These are phyloP conservation scores for Magnusiomyces tetraspermus DNA, from an alignment of 1,139 yeast genomes.

Conservation along the genomic window DNA sequence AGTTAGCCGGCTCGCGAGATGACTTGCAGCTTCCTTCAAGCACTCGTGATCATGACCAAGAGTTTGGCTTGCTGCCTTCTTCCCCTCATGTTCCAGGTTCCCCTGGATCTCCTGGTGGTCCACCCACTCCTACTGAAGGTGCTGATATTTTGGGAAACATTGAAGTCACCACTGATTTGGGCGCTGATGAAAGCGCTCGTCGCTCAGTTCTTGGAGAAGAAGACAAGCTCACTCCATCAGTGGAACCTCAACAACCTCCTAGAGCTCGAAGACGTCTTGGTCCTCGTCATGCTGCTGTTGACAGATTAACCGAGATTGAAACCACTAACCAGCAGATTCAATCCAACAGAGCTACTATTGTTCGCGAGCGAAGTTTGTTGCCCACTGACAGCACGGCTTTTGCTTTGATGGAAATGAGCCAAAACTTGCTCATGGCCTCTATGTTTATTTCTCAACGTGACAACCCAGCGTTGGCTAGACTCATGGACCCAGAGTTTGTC, in stretches of 20 bases:
- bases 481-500: constrained; percentile 22
- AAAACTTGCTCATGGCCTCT: constrained; percentile 11
- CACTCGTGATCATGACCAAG: not conserved
- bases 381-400: constrained; percentile 16
- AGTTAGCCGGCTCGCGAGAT: not conserved
- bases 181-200: constrained; percentile 9
- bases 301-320: constrained; percentile 11
- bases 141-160: constrained; percentile 14
- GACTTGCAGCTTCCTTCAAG: not conserved
- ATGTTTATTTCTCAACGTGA: constrained; percentile 14
- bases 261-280: not conserved
- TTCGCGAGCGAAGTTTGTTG: constrained; percentile 14
- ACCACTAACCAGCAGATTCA: constrained; percentile 9
- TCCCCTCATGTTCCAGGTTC: constrained; percentile 1
- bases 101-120: constrained; percentile 6
- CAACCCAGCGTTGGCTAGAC: constrained; percentile 15
- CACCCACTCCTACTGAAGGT: constrained; percentile 7
- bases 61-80: not conserved
- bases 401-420: constrained; percentile 13
- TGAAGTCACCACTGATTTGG: constrained; percentile 13
- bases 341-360: constrained; percentile 14
- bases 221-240: not conserved
- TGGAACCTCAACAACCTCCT: constrained; percentile 2
- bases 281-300: constrained; percentile 13
- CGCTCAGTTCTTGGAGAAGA: constrained; percentile 10